Conservation (phyloP, 1,284 basidiomycete species). For the Boletellus deceptivus region DNA sequence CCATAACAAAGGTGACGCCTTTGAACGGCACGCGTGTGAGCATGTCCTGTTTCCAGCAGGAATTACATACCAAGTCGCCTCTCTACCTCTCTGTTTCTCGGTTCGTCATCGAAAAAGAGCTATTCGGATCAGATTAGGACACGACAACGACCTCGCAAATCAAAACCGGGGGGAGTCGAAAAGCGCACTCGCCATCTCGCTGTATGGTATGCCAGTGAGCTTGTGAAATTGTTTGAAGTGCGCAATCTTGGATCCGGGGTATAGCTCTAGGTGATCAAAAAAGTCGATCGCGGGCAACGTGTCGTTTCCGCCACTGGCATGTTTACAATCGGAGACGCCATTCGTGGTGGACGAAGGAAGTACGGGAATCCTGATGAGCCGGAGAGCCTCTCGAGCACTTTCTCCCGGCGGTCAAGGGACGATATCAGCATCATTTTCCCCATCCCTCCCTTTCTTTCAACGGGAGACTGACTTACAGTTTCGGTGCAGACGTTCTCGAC, state of each 20-base stretch:
- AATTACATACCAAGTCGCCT: constrained; percentile 32
- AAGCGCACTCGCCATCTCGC: constrained; percentile 68
- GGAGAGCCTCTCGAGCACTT: constrained; percentile 76
- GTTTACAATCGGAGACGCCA: constrained; percentile 13
- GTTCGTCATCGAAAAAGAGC: constrained; percentile 87
- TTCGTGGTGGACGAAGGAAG: constrained; percentile 37
- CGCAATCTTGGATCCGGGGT: constrained; percentile 80
- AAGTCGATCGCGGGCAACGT: constrained; percentile 52
- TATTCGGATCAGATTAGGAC: constrained; percentile 24
- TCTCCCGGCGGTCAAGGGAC: neutral
- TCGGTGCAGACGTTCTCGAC: constrained; percentile 70
- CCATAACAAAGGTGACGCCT: constrained; percentile 73
- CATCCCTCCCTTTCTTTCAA: too few relatives aligned
- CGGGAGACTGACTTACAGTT: constrained; percentile 51
- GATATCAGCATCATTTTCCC: neutral
- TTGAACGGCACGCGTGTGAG: constrained; percentile 4
- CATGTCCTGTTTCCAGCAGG: neutral
- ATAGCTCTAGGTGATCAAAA: constrained; percentile 84
- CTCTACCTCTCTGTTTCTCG: constrained; percentile 75
- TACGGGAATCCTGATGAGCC: constrained; percentile 63
- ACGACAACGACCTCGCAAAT: neutral
- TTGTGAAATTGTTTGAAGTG: constrained; percentile 73
- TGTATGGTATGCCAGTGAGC: constrained; percentile 78
- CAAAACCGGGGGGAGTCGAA: neutral
- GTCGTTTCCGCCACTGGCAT: neutral